Evolutionary conservation across 2,329 filamentous ascomycete species (phyloP).

Genomic region (Alternaria brassicae): DNA sequence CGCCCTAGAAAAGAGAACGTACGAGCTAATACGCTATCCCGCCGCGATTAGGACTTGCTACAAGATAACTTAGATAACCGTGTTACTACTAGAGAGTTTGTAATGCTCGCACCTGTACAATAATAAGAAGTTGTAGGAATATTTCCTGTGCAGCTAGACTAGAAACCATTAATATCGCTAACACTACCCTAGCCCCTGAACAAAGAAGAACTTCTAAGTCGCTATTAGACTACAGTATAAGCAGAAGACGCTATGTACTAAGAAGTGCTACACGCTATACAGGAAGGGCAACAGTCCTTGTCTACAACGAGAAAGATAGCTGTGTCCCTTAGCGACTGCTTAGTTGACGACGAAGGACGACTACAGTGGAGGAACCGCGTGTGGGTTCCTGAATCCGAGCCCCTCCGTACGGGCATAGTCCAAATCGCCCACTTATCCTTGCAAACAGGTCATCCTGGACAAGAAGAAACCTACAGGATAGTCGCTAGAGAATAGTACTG

Average conservation of each 20-base stretch:
- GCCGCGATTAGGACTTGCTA: not conserved
- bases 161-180: not conserved
- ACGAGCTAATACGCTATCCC: not conserved
- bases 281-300: not conserved
- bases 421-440: not conserved
- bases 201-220: too few species aligned
- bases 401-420: not conserved
- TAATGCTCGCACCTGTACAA: not conserved
- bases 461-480: not conserved
- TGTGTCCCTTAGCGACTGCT: not conserved
- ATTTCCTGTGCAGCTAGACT: not conserved
- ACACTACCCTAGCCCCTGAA: not conserved
- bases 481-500: not conserved
- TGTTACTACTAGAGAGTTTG: not conserved
- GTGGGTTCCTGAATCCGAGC: too few species aligned
- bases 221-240: too few species aligned
- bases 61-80: too few species aligned
- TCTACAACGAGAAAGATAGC: not conserved
- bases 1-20: not conserved
- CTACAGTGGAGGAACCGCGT: too few species aligned
- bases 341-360: too few species aligned
- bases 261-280: too few species aligned
- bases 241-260: too few species aligned
- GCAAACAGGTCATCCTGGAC: not conserved
- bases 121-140: not conserved